These are phyloP conservation scores for Penicillium expansum DNA, from an alignment of 2,329 filamentous ascomycete species.

Conservation along the genomic window DNA sequence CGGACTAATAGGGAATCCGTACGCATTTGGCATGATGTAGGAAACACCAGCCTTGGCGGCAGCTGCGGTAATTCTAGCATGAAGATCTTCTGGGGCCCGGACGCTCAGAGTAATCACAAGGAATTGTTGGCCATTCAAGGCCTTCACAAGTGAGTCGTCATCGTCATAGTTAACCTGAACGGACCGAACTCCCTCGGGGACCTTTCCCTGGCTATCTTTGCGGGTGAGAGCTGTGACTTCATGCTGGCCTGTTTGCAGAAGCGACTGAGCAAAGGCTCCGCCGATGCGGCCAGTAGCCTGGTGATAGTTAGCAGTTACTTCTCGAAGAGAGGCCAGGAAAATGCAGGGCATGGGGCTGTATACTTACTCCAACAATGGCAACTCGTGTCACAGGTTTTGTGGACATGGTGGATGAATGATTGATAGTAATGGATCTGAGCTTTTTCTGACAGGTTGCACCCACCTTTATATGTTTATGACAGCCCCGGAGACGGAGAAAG, in stretches of 20 bases:
- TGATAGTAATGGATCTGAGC: background rate
- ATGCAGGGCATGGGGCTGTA: background rate
- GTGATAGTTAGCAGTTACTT: slow-evolving; percentile 1
- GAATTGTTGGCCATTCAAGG: slow-evolving; percentile 54
- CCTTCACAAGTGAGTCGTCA: slow-evolving; percentile 45
- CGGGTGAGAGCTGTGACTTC: slow-evolving; percentile 53
- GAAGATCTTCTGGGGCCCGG: slow-evolving; percentile 43
- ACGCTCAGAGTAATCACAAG: slow-evolving; percentile 54
- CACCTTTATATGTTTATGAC: background rate
- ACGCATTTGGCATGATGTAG: slow-evolving; percentile 55
- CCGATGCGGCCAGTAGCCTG: slow-evolving; percentile 37
- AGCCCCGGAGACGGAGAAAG: background rate
- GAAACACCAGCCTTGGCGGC: slow-evolving; percentile 54
- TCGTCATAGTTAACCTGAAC: slow-evolving; percentile 50
- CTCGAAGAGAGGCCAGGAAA: background rate
- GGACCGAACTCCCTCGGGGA: slow-evolving; percentile 47
- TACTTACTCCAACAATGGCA: slow-evolving; percentile 38
- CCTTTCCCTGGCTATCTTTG: slow-evolving; percentile 34
- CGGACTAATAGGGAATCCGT: slow-evolving; percentile 28
- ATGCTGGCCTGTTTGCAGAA: slow-evolving; percentile 51
- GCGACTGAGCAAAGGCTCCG: slow-evolving; percentile 30
- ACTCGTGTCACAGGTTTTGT: slow-evolving; percentile 29
- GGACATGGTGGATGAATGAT: slow-evolving; percentile 3
- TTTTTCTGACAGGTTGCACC: too few relatives aligned
- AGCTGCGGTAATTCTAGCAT: slow-evolving; percentile 52